Base-by-base conservation (phyloP, 192 early-diverging fungal genomes). In the Diversispora eburnea region DNA sequence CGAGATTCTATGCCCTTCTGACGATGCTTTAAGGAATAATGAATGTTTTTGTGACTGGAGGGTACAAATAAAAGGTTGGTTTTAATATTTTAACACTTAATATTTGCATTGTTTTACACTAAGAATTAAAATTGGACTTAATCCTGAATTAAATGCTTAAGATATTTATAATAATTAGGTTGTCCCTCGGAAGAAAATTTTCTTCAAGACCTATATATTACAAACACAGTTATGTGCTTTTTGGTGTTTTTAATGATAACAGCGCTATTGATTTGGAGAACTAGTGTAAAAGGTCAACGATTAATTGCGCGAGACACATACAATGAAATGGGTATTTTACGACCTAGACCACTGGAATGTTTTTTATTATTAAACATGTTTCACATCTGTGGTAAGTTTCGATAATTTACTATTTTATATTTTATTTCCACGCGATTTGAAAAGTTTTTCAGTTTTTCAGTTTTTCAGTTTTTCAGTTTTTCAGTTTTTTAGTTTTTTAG, bases 301-400 rank as follows among this genome's bases (percentile, higher is more conserved):
- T n/a, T 66, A 41, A 66, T 66, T 46, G 39, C 64, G 17, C 46
- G 20, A 13, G 64, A 66, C n/a, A 25, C 64, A 45, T 15, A 13
- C 4, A 66, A 66, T 12, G 64, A 66, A 47, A 66, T 66, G 64
- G 64, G 64, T 5, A 42, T 42, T 33, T 48, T 66, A 4, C 17
- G 45, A 17, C 64, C 64, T n/a, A 43, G 64, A 48, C 64, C 64
- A 47, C 15, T 66, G 20, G 64, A 66, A 66, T n/a, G 64, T 0
- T 66, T 66, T n/a, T 41, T 66, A 47, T 41, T 66, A 15, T n/a
- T 66, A n/a, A 66, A 48, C 45, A 46, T 66, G 45, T 66, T 66
- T 3, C 64, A 66, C 45, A 42, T 66, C 13, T n/a, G 20, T 13
- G 20, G 64, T 66, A 66, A 45, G 64, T 20, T 66, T 20, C 58